A percentile compares a stretch with the other conserved stretches of the same genome.
Conservation (phyloP, 257 asterid genomes). For the Solanum ossicruentum region DNA sequence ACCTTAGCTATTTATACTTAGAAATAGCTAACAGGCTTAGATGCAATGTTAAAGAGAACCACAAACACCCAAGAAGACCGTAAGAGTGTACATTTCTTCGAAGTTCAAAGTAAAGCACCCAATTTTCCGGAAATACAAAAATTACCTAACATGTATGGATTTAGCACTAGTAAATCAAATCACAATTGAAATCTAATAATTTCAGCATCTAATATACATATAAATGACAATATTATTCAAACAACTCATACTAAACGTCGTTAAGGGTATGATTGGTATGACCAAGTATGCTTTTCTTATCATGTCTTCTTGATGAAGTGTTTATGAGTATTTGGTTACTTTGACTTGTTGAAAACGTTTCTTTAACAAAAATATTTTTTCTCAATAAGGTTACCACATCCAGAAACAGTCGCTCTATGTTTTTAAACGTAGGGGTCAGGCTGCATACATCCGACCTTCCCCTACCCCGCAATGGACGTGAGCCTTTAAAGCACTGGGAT, state of each 20-base stretch:
- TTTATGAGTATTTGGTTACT: neutral
- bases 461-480: too few relatives aligned
- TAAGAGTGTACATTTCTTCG: neutral
- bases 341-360: neutral
- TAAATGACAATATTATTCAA: neutral
- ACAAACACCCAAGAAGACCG: neutral
- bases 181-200: neutral
- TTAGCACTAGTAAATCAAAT: neutral
- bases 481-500: too few relatives aligned
- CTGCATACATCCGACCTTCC: too few relatives aligned
- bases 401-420: too few relatives aligned
- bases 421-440: too few relatives aligned
- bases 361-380: neutral
- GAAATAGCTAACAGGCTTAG: neutral
- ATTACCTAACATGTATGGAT: neutral
- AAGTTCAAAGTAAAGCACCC: neutral
- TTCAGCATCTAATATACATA: neutral
- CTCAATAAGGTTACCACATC: neutral
- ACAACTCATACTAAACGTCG: neutral
- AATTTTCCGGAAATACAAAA: neutral
- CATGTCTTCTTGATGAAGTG: neutral
- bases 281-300: neutral
- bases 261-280: neutral
- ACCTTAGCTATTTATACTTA: neutral
- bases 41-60: neutral